These are phyloP conservation scores for Pseudoturritis turrita DNA, from an alignment of 345 rosid genomes.

Conservation along the genomic window DNA sequence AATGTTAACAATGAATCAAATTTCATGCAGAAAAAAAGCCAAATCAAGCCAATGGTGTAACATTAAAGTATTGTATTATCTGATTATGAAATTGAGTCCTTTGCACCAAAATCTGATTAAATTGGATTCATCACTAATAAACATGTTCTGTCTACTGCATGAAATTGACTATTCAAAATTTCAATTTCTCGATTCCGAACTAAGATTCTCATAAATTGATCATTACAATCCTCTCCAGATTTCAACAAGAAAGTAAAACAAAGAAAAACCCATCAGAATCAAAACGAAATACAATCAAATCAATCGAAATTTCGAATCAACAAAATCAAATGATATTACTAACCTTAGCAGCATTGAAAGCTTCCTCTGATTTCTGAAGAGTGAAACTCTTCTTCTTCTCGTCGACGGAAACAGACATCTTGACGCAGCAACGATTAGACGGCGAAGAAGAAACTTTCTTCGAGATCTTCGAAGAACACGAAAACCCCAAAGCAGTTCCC, in stretches of 20 bases:
- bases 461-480: conserved; percentile 39
- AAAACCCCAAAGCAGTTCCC: conserved; percentile 44
- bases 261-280: neutral
- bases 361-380: conserved; percentile 84
- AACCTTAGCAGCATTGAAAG: conserved; percentile 80
- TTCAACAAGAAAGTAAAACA: neutral
- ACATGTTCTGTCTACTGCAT: neutral
- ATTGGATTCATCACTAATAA: neutral
- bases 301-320: neutral
- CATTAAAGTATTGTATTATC: neutral
- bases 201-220: neutral
- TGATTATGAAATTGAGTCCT: neutral
- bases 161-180: neutral
- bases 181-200: neutral
- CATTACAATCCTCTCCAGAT: neutral
- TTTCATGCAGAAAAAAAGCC: neutral
- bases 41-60: neutral
- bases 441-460: conserved; percentile 27
- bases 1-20: neutral
- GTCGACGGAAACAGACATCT: conserved; percentile 62
- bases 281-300: neutral
- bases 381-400: conserved; percentile 58
- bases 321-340: too few relatives aligned
- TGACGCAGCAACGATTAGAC: conserved; percentile 37
- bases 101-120: neutral